These are phyloP conservation scores for Suhomyces coccinellae DNA, from an alignment of 1,139 yeast genomes.

Conservation along the genomic window DNA sequence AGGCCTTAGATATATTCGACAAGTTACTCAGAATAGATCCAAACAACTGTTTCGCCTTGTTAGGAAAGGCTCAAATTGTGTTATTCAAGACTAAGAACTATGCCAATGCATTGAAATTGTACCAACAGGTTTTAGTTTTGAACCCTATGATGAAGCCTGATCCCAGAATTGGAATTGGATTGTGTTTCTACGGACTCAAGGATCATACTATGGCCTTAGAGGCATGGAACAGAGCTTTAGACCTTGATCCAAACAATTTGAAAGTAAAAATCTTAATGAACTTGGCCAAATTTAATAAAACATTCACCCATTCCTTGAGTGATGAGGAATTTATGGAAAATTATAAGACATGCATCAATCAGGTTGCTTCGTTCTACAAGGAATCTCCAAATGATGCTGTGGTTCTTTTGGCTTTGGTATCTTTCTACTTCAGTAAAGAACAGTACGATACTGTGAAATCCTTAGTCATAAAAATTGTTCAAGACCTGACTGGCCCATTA, in stretches of 20 bases:
- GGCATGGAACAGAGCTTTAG: conserved; percentile 82
- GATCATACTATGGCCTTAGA: conserved; percentile 73
- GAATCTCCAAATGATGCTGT: conserved; percentile 34
- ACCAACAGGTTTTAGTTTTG: conserved; percentile 76
- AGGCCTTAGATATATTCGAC: conserved; percentile 66
- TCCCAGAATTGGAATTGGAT: conserved; percentile 92
- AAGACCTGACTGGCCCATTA: conserved; percentile 34
- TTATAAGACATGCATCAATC: conserved; percentile 48
- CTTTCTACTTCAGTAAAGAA: conserved; percentile 61
- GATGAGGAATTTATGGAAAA: conserved; percentile 58
- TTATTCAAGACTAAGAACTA: conserved; percentile 70
- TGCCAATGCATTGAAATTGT: conserved; percentile 70
- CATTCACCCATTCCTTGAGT: conserved; percentile 56
- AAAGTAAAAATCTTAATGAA: conserved; percentile 68
- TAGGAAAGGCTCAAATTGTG: conserved; percentile 82
- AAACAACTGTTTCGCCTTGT: conserved; percentile 69
- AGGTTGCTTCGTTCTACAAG: conserved; percentile 31
- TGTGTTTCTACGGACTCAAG: conserved; percentile 87
- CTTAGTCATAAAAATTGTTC: conserved; percentile 54
- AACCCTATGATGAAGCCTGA: conserved; percentile 85
- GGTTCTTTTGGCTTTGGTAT: conserved; percentile 46
- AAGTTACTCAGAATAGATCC: conserved; percentile 49
- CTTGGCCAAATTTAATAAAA: conserved; percentile 65
- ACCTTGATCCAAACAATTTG: conserved; percentile 60
- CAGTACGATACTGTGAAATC: conserved; percentile 58